Base-by-base conservation (phyloP, 225 moss, liverwort and hornwort genomes). In the Antitrichia curtipendula region DNA sequence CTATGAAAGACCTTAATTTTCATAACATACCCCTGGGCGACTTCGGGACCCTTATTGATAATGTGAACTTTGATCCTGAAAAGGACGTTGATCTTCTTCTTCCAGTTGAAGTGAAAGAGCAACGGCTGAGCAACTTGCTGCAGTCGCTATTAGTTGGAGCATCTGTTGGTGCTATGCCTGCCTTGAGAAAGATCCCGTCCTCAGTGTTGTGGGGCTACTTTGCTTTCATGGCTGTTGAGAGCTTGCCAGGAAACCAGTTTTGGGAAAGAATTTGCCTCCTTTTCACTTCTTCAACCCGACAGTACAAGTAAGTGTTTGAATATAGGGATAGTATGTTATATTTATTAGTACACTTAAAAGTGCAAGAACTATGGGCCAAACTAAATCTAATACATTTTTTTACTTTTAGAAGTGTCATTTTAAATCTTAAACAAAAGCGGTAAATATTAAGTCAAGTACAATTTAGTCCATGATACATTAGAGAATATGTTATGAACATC, bases 151-250 rank as follows among this genome's bases (percentile, higher is more conserved):
- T 96, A 86, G 92, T 96, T 56, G 95, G 90, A 84, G 93, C 86
- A 75, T 96, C 93, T 81, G 89, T 96, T 60, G 91, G 70, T 57
- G 95, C 95, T 45, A 95, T 96, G 96, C 95, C 96, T 52, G 54
- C 87, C 41, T 69, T 95, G 41, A 91, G 88, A 62, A 96, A 83
- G 87, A 96, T 96, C 68, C 96, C 97, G 2, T 92, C 95, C 43
- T 89, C 96, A 47, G 94, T 98, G 25, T 82, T 98, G 32, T 98
- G 95, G 95, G 97, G 97, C 82, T 98, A 98, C 84, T 96, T 96
- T 85, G 91, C 95, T 54, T 96, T 92, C 83, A 98, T 98, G 97
- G 96, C 96, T 58, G 84, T 95, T 79, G 96, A 98, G 84, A 95
- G 96, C 86, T 92, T 96, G 88, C 94, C 93, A 61, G 95, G 97